Evolutionary conservation across 176 grass and related monocot genomes (phyloP), one percentile per base, ranked within the genome.

Genomic region (Poa pratensis): DNA sequence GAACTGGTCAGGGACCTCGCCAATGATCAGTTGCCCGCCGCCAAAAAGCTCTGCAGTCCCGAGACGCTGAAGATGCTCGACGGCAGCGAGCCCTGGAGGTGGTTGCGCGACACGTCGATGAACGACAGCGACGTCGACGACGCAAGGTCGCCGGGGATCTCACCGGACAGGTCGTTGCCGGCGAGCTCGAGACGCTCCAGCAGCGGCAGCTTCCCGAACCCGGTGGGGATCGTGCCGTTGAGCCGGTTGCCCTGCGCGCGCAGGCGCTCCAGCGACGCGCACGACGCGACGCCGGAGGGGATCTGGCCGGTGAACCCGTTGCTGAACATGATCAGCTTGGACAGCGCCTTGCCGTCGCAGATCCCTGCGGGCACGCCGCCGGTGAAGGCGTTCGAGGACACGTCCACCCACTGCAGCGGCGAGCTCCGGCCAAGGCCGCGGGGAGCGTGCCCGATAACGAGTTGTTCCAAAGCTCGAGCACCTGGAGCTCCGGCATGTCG

Each of bases 381-480:
- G 2, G 86, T 89, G 20, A 98, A 78, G 7, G 81, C 64, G 77
- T 98, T 98, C 2, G 96, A 95, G 11, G 96, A 98, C 67, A 95
- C 96, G 77, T 98, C 96, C 40, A 98, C 77, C 96, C 96, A 98
- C 87, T 95, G 91, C 75, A 98, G 9, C 18, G 87, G 78, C 66
- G 96, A 90, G 77, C 54, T 95, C 77, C 75, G 80, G 19, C 96
- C 96, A 5, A 98, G 93, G 39, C 50, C 30, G 82, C 67, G 0
- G 96, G 96, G 0, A 98, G 96, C 13, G 81, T 27, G 2, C 93
- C 96, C 0, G 91, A 92, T 28, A 98, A 57, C 0, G 96, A 95
- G 86, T 98, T 98, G 68, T 98, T 98, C 96, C 96, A 98, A 0
- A 98, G 94, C 88, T 95, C 96, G 63, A 98, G 85, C 66, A 95